Base-by-base conservation (phyloP, 805 yeast species). In the Pichia gijzeniarum region DNA sequence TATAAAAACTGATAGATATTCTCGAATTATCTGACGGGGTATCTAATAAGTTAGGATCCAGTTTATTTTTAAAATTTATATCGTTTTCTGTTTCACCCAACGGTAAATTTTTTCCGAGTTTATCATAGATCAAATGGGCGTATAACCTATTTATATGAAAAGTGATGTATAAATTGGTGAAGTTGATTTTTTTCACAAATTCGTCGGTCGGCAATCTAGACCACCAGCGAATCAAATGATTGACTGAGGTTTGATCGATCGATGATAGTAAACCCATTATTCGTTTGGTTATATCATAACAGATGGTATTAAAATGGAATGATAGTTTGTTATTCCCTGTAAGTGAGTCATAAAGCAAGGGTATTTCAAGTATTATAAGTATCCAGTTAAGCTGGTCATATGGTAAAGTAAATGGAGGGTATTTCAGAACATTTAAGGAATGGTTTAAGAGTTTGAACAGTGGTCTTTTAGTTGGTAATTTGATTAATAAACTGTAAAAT, bases 101-200 rank as follows among this genome's bases (percentile, higher is more conserved):
- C 4, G 52, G 44, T 25, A 54, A 32, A 21, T 49, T 49, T 7
- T 55, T 35, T 5, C 55, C 55, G 2, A 56, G 51, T 14, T 52
- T 52, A 16, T 38, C 46, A 45, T 50, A 55, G 12, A 58, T 47
- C 44, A 58, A 61, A 40, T 56, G 61, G 56, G 60, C 73, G 51
- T 73, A 68, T 44, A 77, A 69, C 48, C 78, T 70, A 35, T 80
- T 74, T 44, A 90, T 67, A 38, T 86, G 87, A 57, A 85, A 87
- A 0, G 95, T 83, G 32, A 89, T 73, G 62, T 84, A 88, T 19
- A 87, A 69, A 56, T 89, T 90, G 40, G 86, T 55, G 28, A 84
- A 65, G 34, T 87, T 87, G 0, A 88, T 74, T 53, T 81, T 80
- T 2, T 61, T 56, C 9, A 61, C 59, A 51, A 84, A 82, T 8